Evolutionary conservation across 768 basidiomycete species (phyloP).

Genomic region (Albatrellus ellisii): DNA sequence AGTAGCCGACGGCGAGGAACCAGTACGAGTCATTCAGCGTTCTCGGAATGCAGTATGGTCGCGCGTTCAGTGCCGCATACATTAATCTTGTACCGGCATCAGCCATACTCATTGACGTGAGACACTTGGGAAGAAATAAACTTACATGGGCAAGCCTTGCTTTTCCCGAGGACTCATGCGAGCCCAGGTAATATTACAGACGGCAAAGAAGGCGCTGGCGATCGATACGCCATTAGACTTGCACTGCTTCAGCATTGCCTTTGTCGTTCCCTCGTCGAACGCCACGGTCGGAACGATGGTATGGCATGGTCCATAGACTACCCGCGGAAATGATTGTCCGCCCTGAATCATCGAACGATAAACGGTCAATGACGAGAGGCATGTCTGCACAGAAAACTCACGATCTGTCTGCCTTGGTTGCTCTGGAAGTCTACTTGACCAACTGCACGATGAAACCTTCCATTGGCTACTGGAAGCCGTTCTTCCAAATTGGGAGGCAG

Average conservation of each 20-base stretch:
- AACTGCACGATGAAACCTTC: slow-evolving; percentile 18
- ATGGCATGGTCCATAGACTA: slow-evolving; percentile 28
- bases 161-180: slow-evolving; percentile 27
- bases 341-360: slow-evolving; percentile 29
- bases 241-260: slow-evolving; percentile 51
- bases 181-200: slow-evolving; percentile 67
- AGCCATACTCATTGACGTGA: too few relatives aligned
- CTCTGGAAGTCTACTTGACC: slow-evolving; percentile 21
- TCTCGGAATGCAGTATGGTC: slow-evolving; percentile 33
- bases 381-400: too few relatives aligned
- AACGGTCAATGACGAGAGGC: neutral
- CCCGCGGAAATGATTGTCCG: slow-evolving; percentile 58
- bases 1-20: slow-evolving; percentile 73
- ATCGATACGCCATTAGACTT: slow-evolving; percentile 63
- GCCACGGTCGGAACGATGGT: slow-evolving; percentile 64
- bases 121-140: too few relatives aligned
- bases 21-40: slow-evolving; percentile 52
- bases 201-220: slow-evolving; percentile 60
- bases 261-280: slow-evolving; percentile 42
- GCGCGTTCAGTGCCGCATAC: slow-evolving; percentile 77
- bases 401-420: slow-evolving; percentile 20
- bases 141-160: slow-evolving; percentile 43
- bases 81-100: slow-evolving; percentile 42
- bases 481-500: slow-evolving; percentile 18
- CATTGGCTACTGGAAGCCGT: slow-evolving; percentile 15